These are phyloP conservation scores for Eucalyptus erythrocorys DNA, from an alignment of 345 rosid species.

Conservation along the genomic window DNA sequence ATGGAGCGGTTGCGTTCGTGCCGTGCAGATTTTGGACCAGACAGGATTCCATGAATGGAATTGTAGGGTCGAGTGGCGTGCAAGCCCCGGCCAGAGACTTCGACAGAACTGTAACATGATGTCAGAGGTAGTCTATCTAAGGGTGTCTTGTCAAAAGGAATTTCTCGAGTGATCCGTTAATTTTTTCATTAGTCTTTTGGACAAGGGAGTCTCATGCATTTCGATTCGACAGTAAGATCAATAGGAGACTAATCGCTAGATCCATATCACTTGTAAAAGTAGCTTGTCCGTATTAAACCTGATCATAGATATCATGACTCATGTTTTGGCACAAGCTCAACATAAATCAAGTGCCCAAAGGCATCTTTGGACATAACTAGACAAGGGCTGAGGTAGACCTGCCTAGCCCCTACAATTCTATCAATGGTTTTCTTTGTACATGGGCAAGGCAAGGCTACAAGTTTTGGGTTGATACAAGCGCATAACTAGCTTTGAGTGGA, in stretches of 20 bases:
- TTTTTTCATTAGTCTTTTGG: background rate
- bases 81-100: background rate
- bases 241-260: background rate
- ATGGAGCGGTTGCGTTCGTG: background rate
- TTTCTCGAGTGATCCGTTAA: too few relatives aligned
- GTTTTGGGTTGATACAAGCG: background rate
- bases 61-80: background rate
- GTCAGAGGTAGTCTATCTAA: background rate
- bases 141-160: background rate
- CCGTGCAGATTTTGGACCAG: background rate
- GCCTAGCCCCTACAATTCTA: background rate
- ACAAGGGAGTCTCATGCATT: background rate
- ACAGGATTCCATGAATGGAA: background rate
- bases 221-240: background rate
- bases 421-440: background rate
- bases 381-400: background rate
- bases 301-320: background rate
- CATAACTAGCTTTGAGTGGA: background rate
- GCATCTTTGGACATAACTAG: background rate
- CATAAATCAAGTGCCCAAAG: background rate
- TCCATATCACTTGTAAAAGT: background rate
- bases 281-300: accelerated
- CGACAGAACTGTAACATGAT: background rate
- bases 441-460: background rate
- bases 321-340: background rate